Evolutionary conservation across 2,329 filamentous ascomycete genomes (phyloP).

Genomic region (Colletotrichum phormii): DNA sequence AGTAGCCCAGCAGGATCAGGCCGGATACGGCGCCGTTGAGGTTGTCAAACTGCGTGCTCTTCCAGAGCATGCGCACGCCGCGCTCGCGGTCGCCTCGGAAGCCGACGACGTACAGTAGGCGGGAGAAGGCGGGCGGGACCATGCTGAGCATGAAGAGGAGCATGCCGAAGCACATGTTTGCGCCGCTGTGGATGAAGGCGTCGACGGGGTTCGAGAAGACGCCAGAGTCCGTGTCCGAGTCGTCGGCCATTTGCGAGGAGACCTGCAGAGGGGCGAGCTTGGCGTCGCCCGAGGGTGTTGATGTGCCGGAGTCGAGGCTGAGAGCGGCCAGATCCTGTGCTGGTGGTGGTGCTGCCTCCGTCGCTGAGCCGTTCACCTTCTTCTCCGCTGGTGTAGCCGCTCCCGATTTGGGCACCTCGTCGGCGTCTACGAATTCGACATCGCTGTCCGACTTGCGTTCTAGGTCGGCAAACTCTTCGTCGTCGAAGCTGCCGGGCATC

Average conservation of each 20-base stretch:
- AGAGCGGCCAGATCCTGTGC: slow-evolving; percentile 19
- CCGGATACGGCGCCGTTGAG: slow-evolving; percentile 93
- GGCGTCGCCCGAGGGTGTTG: slow-evolving; percentile 25
- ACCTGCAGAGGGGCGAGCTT: slow-evolving; percentile 31
- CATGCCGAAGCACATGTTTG: slow-evolving; percentile 90
- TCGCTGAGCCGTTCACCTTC: slow-evolving; percentile 45
- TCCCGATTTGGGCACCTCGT: slow-evolving; percentile 57
- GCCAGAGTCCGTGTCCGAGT: slow-evolving; percentile 36
- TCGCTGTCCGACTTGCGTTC: slow-evolving; percentile 50
- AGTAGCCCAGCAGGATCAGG: slow-evolving; percentile 84
- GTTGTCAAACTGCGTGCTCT: slow-evolving; percentile 85
- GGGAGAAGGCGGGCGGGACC: slow-evolving; percentile 90
- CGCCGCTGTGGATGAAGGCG: slow-evolving; percentile 88
- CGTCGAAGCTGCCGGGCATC: slow-evolving; percentile 53
- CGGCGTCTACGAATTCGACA: slow-evolving; percentile 67
- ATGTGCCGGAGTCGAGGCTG: slow-evolving; percentile 27
- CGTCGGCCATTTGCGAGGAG: slow-evolving; percentile 23
- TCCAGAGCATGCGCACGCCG: slow-evolving; percentile 90
- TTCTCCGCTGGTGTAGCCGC: slow-evolving; percentile 60
- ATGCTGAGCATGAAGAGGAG: slow-evolving; percentile 90
- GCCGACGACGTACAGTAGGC: slow-evolving; percentile 86
- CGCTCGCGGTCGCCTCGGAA: slow-evolving; percentile 89
- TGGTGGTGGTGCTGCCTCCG: slow-evolving; percentile 5
- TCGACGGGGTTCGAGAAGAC: slow-evolving; percentile 82
- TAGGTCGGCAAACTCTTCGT: slow-evolving; percentile 47